Conservation (phyloP, 164 flowering plant genomes). For the Macadamia integrifolia region DNA sequence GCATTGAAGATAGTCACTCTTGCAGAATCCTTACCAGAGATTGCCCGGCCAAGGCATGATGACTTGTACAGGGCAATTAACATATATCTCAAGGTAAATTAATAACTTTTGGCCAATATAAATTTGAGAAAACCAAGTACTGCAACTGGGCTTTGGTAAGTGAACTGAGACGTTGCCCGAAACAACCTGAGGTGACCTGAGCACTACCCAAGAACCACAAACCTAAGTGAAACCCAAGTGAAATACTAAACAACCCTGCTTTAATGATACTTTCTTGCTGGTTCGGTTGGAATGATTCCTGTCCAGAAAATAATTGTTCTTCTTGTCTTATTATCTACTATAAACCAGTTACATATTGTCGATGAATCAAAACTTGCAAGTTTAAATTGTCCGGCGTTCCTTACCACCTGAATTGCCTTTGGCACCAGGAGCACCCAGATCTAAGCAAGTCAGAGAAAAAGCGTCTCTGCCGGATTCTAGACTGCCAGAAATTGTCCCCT, state of each 20-base stretch:
- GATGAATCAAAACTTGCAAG: not conserved
- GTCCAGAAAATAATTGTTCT: too few relatives aligned
- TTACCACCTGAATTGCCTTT: not conserved
- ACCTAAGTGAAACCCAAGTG: too few relatives aligned
- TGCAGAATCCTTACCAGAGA: constrained; percentile 59
- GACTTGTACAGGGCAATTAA: constrained; percentile 80
- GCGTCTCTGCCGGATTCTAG: constrained; percentile 58
- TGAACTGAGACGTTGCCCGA: too few relatives aligned
- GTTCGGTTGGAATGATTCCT: too few relatives aligned
- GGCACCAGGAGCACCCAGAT: constrained; percentile 59
- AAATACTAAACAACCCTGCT: too few relatives aligned
- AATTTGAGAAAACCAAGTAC: not conserved
- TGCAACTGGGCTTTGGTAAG: too few relatives aligned
- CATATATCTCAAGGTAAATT: constrained; percentile 69
- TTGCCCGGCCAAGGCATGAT: constrained; percentile 62
- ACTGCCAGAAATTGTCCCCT: constrained; percentile 70
- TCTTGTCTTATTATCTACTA: too few relatives aligned
- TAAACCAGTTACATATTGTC: too few relatives aligned
- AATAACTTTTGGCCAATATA: not conserved
- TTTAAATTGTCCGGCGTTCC: not conserved
- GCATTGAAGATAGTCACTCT: constrained; percentile 47
- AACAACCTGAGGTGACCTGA: too few relatives aligned
- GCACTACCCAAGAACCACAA: too few relatives aligned
- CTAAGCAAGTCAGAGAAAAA: constrained; percentile 66
- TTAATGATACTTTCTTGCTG: too few relatives aligned